A percentile compares a stretch with the other conserved stretches of the same genome.
Evolutionary conservation across 108 stramenopile genomes (phyloP).

Genomic region (Conticribra weissflogii): DNA sequence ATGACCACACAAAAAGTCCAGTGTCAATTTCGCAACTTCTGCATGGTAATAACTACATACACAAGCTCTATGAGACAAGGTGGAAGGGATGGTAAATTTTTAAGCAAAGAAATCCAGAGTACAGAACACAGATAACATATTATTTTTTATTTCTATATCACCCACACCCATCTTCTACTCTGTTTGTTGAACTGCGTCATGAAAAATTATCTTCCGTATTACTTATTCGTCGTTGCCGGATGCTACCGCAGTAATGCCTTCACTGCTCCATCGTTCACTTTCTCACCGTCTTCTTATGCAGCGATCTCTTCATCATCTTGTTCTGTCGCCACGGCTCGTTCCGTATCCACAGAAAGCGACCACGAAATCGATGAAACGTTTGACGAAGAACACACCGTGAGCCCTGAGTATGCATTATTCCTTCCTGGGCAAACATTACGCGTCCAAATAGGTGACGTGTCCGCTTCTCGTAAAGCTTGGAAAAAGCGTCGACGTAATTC

Average conservation of each 20-base stretch:
- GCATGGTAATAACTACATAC: no score
- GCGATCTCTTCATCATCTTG: no score
- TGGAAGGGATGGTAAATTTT: no score
- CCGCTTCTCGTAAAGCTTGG: conserved; percentile 83
- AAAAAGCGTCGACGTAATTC: conserved; percentile 86
- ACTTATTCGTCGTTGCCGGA: not conserved
- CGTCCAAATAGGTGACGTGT: conserved; percentile 78
- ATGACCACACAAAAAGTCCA: no score
- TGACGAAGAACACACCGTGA: not conserved
- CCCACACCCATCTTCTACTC: no score
- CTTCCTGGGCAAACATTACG: conserved; percentile 66
- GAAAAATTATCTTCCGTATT: conserved; percentile 1
- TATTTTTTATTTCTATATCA: no score
- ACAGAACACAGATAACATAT: no score
- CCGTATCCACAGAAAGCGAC: conserved; percentile 1
- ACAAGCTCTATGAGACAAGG: no score
- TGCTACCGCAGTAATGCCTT: not conserved
- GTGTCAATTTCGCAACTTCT: no score
- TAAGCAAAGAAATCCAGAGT: no score
- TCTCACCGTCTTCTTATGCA: no score
- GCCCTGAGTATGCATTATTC: conserved; percentile 32
- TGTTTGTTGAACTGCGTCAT: conserved; percentile 1
- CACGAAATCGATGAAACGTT: not conserved
- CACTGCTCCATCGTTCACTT: not conserved
- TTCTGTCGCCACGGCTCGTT: not conserved